phyloP scores from a whole-genome alignment of 768 basidiomycete species.

The Suillus subaureus region DNA sequence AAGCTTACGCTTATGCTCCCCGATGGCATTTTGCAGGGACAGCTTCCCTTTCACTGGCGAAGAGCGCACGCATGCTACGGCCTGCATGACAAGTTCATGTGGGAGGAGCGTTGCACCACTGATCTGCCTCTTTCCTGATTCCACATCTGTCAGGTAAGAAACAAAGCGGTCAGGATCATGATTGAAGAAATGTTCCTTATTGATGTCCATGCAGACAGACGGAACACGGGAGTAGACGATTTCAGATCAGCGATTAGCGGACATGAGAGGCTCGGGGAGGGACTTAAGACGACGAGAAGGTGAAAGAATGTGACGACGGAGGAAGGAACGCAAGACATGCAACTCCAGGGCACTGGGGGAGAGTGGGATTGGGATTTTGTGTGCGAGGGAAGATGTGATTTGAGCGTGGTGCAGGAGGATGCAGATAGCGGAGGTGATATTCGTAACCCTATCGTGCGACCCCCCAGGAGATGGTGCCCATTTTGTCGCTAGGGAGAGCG shows the following conservation, averaged over 20 bases:
- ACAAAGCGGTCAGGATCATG: constrained; percentile 65
- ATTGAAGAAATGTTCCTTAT: constrained; percentile 53
- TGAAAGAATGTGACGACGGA: constrained; percentile 60
- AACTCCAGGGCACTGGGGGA: constrained; percentile 38
- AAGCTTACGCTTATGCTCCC: constrained; percentile 32
- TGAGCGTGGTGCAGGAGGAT: constrained; percentile 50
- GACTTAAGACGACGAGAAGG: constrained; percentile 49
- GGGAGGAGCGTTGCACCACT: constrained; percentile 71
- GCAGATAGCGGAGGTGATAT: constrained; percentile 65
- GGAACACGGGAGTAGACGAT: constrained; percentile 62
- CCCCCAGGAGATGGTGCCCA: constrained; percentile 67
- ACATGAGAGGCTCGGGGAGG: constrained; percentile 66
- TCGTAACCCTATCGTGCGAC: constrained; percentile 64
- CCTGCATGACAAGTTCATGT: constrained; percentile 56
- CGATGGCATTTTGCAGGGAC: constrained; percentile 15
- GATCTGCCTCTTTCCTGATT: constrained; percentile 54
- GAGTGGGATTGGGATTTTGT: constrained; percentile 19
- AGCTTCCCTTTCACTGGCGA: neutral
- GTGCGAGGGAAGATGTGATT: constrained; percentile 14
- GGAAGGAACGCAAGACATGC: constrained; percentile 54
- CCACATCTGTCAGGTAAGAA: constrained; percentile 57
- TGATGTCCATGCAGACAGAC: constrained; percentile 62
- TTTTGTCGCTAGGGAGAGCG: constrained; percentile 61
- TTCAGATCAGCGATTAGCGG: constrained; percentile 55
- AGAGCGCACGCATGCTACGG: constrained; percentile 14